Base-by-base conservation (phyloP, 2,329 filamentous ascomycete genomes). In the Byssochlamys sp. region DNA sequence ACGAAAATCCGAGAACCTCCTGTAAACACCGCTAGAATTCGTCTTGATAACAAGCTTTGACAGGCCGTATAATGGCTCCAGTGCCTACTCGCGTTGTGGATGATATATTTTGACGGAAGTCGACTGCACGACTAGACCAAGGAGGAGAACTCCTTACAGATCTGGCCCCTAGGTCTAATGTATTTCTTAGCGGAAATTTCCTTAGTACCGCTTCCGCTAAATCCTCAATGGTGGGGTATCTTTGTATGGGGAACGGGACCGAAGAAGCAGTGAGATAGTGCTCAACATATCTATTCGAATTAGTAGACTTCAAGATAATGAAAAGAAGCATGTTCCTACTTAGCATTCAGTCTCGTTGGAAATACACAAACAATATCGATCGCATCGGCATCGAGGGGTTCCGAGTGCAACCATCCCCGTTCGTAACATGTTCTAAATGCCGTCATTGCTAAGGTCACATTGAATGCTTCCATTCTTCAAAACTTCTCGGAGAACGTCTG, bases 201-300 rank as follows among this genome's bases (percentile, higher is more conserved):
- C 48, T 54, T 19, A 60, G 49, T 25, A 57, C 52, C 29, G 54
- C 45, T 39, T 55, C 54, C 19, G 53, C 54, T 3, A 60, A 45
- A 54, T 26, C 19, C 31, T 52, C 53, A 31, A 60, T 33, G 33
- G 28, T 55, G 27, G 59, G 57, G 45, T 57, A 60, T 55, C 52
- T 28, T 12, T 55, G n/a, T n/a, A 57, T 54, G 52, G 59, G 59
- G 49, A 60, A 60, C 19, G 57, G 54, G 9, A 54, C 31, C 49
- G 39, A 45, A 25, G 48, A 55, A 26, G 25, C 49, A 39, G 50
- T 56, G 12, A 56, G 54, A 45, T 53, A 58, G 25, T 59, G 53
- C 27, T 60, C 52, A 10, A 60, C 57, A 48, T 57, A 59, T 35
- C 57, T 60, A 39, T 59, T 55, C n/a, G 54, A 27, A 29, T 54